Conservation (phyloP, 2,329 filamentous ascomycete genomes). For the Chalaropsis ovoidea region DNA sequence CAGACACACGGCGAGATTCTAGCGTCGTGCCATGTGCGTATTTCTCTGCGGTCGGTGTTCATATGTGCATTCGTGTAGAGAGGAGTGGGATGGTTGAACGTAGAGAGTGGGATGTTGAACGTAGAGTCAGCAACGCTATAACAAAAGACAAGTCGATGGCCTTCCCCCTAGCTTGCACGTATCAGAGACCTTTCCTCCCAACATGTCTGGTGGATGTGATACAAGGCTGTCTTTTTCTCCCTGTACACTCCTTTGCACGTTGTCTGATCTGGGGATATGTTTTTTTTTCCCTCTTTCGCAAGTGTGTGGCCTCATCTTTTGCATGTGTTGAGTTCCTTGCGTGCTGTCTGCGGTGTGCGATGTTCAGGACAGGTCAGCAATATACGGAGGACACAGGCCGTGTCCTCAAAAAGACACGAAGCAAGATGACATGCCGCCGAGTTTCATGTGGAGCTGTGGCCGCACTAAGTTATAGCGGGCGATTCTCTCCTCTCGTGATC, state of each 20-base stretch:
- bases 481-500: neutral
- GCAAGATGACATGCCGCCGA: neutral
- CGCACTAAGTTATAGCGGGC: too few relatives aligned
- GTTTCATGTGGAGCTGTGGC: too few relatives aligned
- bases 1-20: slow-evolving; percentile 9
- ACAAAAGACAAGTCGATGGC: neutral
- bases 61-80: neutral
- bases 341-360: neutral
- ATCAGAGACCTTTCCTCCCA: neutral
- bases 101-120: too few relatives aligned
- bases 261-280: neutral
- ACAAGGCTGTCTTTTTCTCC: neutral
- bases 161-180: neutral
- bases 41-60: neutral
- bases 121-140: neutral
- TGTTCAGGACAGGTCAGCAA: neutral
- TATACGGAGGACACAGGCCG: neutral
- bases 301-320: neutral
- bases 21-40: neutral
- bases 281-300: neutral
- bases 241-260: neutral
- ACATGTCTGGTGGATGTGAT: slow-evolving; percentile 8
- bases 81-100: neutral
- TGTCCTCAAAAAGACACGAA: neutral
- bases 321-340: slow-evolving; percentile 1